Conservation (phyloP, 345 rosid species). For the Brassica carinata region DNA sequence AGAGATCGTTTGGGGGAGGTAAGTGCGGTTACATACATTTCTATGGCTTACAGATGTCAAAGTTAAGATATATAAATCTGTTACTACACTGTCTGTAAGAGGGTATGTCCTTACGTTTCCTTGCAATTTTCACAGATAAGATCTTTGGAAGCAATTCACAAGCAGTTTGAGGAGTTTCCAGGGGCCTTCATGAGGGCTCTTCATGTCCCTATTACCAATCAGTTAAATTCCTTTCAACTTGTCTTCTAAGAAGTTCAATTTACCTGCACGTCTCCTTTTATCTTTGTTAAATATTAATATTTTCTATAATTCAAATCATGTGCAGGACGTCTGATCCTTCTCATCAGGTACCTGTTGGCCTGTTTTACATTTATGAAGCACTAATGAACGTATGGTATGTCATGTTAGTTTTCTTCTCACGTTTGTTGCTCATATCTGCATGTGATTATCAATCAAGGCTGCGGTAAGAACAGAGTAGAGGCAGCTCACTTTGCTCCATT, state of each 20-base stretch:
- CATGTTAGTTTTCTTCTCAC: constrained; percentile 21
- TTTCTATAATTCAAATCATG: constrained; percentile 29
- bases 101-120: too few species aligned
- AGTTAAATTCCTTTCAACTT: too few species aligned
- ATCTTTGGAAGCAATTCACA: constrained; percentile 85
- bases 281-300: constrained; percentile 18
- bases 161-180: constrained; percentile 87
- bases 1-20: constrained; percentile 99
- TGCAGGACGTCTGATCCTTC: constrained; percentile 56
- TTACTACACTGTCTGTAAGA: too few species aligned
- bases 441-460: constrained; percentile 46
- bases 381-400: not conserved
- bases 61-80: not conserved
- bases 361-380: constrained; percentile 23
- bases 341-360: constrained; percentile 49
- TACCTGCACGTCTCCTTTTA: too few species aligned
- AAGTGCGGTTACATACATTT: constrained; percentile 25
- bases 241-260: too few species aligned
- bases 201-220: constrained; percentile 56
- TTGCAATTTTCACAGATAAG: constrained; percentile 63
- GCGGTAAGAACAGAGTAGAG: constrained; percentile 63
- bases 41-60: constrained; percentile 14
- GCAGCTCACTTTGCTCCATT: constrained; percentile 90
- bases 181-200: constrained; percentile 72
- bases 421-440: constrained; percentile 23